Conservation (phyloP, 2,329 filamentous ascomycete genomes). For the Hortaea werneckii region DNA sequence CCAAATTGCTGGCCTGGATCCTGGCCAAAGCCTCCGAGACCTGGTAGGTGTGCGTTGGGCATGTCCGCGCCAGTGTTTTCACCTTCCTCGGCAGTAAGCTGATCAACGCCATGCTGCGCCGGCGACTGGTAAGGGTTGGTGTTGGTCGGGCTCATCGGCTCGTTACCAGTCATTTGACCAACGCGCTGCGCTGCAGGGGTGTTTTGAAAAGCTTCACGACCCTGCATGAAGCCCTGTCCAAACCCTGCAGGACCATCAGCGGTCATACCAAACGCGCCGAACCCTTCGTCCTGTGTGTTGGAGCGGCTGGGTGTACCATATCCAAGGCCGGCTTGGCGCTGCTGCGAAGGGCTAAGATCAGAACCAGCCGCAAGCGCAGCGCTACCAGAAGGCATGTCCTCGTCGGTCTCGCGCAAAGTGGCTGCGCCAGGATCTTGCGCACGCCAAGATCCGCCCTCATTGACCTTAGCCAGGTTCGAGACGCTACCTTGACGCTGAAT, state of each 20-base stretch:
- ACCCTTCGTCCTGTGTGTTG: slow-evolving; percentile 48
- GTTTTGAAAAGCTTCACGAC: slow-evolving; percentile 47
- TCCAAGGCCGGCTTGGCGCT: slow-evolving; percentile 29
- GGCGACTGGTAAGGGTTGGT: slow-evolving; percentile 96
- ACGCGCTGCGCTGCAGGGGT: slow-evolving; percentile 39
- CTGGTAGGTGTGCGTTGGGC: slow-evolving; percentile 19
- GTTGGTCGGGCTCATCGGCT: slow-evolving; percentile 80
- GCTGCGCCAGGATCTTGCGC: slow-evolving; percentile 14
- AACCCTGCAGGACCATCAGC: slow-evolving; percentile 33
- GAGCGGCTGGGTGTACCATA: slow-evolving; percentile 37
- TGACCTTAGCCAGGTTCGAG: slow-evolving; percentile 43
- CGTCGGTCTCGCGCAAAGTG: slow-evolving; percentile 54
- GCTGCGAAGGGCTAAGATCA: slow-evolving; percentile 36
- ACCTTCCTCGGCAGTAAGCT: slow-evolving; percentile 36
- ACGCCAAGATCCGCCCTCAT: slow-evolving; percentile 45
- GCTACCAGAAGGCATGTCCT: slow-evolving; percentile 54
- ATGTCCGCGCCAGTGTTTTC: slow-evolving; percentile 21
- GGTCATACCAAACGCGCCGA: slow-evolving; percentile 52
- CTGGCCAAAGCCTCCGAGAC: slow-evolving; percentile 20
- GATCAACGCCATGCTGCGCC: slow-evolving; percentile 58
- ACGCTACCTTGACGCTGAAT: slow-evolving; percentile 47
- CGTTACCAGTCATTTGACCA: slow-evolving; percentile 38
- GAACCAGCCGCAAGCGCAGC: slow-evolving; percentile 66
- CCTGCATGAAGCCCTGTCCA: slow-evolving; percentile 20
- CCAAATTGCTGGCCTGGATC: slow-evolving; percentile 17